phyloP scores from a whole-genome alignment of 495 filamentous ascomycete species.

The Letharia columbiana region DNA sequence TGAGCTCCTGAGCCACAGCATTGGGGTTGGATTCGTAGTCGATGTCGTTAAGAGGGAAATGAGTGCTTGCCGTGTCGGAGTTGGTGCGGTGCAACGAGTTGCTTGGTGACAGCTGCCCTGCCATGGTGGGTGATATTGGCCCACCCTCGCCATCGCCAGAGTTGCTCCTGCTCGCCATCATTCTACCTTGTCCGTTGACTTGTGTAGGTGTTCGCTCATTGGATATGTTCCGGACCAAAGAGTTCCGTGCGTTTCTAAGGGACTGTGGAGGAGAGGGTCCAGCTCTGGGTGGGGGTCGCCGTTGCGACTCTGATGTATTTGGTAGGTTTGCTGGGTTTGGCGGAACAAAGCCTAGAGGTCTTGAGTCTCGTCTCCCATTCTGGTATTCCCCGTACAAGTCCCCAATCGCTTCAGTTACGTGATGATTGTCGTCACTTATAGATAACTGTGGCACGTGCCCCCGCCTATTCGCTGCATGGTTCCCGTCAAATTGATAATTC shows the following conservation, averaged over 20 bases:
- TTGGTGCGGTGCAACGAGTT: slow-evolving; percentile 51
- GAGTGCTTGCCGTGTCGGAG: slow-evolving; percentile 60
- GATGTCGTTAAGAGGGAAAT: slow-evolving; percentile 83
- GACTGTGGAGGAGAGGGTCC: slow-evolving; percentile 38
- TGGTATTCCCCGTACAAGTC: slow-evolving; percentile 89
- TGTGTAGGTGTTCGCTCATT: slow-evolving; percentile 23
- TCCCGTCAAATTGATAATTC: slow-evolving; percentile 45
- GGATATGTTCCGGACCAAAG: slow-evolving; percentile 18
- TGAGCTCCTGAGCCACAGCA: slow-evolving; percentile 89
- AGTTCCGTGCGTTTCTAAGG: slow-evolving; percentile 22
- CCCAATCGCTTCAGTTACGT: slow-evolving; percentile 96
- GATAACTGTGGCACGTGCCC: slow-evolving; percentile 60
- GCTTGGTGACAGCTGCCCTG: slow-evolving; percentile 47
- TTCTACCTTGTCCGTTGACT: slow-evolving; percentile 39
- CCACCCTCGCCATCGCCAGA: slow-evolving; percentile 44
- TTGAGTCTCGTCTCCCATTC: slow-evolving; percentile 48
- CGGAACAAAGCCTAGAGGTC: slow-evolving; percentile 57
- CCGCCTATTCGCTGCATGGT: slow-evolving; percentile 43
- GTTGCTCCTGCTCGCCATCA: slow-evolving; percentile 32
- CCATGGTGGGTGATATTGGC: slow-evolving; percentile 46
- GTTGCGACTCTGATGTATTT: slow-evolving; percentile 24
- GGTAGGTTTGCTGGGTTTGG: slow-evolving; percentile 38
- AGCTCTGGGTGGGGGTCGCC: slow-evolving; percentile 34
- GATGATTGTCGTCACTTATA: slow-evolving; percentile 77
- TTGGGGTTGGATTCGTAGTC: slow-evolving; percentile 85